Evolutionary conservation across 1,139 yeast species (phyloP), one percentile per base, ranked within the genome.

Genomic region (Kurtzmaniella natalensis): DNA sequence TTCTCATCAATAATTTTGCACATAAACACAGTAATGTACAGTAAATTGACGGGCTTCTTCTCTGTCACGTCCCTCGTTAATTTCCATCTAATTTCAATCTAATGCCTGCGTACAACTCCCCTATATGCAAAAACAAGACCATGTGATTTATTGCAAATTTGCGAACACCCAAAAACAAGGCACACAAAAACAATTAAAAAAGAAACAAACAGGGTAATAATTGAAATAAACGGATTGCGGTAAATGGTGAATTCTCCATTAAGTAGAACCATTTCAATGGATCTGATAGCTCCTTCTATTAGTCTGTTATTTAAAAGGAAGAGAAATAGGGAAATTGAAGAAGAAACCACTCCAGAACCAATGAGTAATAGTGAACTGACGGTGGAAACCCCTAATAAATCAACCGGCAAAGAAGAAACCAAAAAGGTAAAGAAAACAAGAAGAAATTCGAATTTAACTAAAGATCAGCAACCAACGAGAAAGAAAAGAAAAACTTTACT

Each of bases 241-340:
- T n/a, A n/a, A 13, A 28, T 21, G 25, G 25, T 17, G 10, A 20
- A 20, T 28, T 17, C 25, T 10, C 50, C 55, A 25, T 40, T 58
- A 23, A 47, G 55, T 4, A 48, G 70, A 37, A 55, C 68, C n/a
- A 55, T 68, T 31, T 67, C 72, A 1, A 69, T 67, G 41, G 74
- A 68, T 32, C 53, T 67, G 34, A 51, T 66, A 44, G 68, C 64
- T 8, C 68, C 70, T 7, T 59, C 56, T 32, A 39, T 67, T 24
- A 54, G 65, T 7, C 62, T 65, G 26, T 59, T 68, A 36, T 68
- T 68, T 47, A 57, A 54, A 38, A 49, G 68, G 31, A 67, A 64
- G 38, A 54, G 65, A 42, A 50, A 50, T 36, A 51, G 57, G 42
- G 46, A 37, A 13, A 39, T 36, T 3, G 42, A 39, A 17, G 49